Percentiles rank a stretch among this genome's conserved stretches.
Conservation (phyloP, 805 yeast species). For the Phaffomyces thermotolerans region DNA sequence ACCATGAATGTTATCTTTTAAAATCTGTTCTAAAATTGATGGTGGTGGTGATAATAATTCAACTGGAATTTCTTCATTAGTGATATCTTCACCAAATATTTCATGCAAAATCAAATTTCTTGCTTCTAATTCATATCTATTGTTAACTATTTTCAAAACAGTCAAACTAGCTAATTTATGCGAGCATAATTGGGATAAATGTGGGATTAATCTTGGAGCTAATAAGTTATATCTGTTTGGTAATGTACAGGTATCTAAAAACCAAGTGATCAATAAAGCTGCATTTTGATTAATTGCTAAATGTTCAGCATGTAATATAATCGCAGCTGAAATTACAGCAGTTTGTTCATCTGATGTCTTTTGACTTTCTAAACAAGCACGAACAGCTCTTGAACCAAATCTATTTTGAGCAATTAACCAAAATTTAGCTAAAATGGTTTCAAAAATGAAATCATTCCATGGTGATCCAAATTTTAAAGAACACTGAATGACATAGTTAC, state of each 20-base stretch:
- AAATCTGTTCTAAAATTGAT: slow-evolving; percentile 45
- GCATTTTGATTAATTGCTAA: slow-evolving; percentile 83
- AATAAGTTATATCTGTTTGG: slow-evolving; percentile 61
- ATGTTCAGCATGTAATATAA: slow-evolving; percentile 70
- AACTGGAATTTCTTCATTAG: slow-evolving; percentile 11
- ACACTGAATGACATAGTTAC: slow-evolving; percentile 93
- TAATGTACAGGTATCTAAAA: slow-evolving; percentile 72
- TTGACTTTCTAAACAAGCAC: slow-evolving; percentile 86
- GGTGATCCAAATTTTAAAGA: slow-evolving; percentile 87
- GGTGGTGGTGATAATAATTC: slow-evolving; percentile 30
- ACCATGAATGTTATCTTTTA: slow-evolving; percentile 64
- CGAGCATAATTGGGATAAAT: slow-evolving; percentile 56
- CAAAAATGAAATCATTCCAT: slow-evolving; percentile 83
- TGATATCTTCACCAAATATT: slow-evolving; percentile 48
- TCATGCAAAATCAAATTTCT: slow-evolving; percentile 54
- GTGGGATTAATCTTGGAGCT: slow-evolving; percentile 53
- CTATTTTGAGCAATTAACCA: slow-evolving; percentile 79
- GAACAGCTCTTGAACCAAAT: slow-evolving; percentile 90
- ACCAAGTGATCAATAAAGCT: slow-evolving; percentile 86
- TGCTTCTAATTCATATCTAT: slow-evolving; percentile 56
- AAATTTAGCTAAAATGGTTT: slow-evolving; percentile 70
- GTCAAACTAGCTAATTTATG: slow-evolving; percentile 84
- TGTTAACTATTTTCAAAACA: slow-evolving; percentile 67
- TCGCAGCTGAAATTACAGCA: slow-evolving; percentile 65
- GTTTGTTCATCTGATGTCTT: slow-evolving; percentile 62